Percentiles rank a stretch among this genome's conserved stretches.
Conservation (phyloP, 768 basidiomycete species). For the Suillus decipiens region DNA sequence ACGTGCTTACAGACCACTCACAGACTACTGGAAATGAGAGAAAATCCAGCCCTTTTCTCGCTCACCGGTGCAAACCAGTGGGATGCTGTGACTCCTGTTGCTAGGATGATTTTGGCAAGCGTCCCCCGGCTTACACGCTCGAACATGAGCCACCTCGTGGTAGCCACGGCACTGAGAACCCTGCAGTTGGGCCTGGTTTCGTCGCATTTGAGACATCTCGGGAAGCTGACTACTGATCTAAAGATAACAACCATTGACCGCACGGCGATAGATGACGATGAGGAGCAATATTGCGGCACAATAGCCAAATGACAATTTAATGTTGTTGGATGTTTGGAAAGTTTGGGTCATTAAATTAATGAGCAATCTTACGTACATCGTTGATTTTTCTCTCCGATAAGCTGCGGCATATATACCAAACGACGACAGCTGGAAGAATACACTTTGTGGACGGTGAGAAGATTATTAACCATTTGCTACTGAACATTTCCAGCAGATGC, state of each 20-base stretch:
- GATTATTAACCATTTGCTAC: neutral
- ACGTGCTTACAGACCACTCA: slow-evolving; percentile 6
- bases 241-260: neutral
- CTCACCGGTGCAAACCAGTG: slow-evolving; percentile 1
- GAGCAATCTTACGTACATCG: neutral
- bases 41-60: slow-evolving; percentile 14
- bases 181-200: neutral
- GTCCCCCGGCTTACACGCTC: slow-evolving; percentile 18
- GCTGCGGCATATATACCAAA: neutral
- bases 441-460: neutral
- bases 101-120: slow-evolving; percentile 9
- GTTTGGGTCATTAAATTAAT: too few relatives aligned
- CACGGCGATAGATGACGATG: neutral
- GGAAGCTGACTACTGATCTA: neutral
- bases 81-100: slow-evolving; percentile 12
- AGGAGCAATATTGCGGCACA: too few relatives aligned
- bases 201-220: neutral
- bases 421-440: neutral
- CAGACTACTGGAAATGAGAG: slow-evolving; percentile 23
- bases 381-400: neutral
- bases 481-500: neutral
- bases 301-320: neutral
- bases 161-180: slow-evolving; percentile 8
- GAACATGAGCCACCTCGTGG: neutral
- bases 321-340: neutral